phyloP scores from a whole-genome alignment of 495 filamentous ascomycete genomes.

The Zalerion maritima region DNA sequence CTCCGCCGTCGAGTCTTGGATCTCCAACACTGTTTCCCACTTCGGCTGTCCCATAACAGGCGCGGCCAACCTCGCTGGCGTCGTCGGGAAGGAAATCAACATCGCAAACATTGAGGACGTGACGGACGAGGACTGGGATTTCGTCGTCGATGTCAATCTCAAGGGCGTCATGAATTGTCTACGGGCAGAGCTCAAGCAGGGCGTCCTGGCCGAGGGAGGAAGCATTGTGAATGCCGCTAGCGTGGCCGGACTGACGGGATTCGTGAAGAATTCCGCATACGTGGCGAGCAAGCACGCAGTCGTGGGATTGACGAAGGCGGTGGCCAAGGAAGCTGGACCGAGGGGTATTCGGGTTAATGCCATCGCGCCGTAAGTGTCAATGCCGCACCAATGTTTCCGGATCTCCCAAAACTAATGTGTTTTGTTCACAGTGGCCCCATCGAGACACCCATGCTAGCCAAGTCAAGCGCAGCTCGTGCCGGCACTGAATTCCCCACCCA shows the following conservation, averaged over 20 bases:
- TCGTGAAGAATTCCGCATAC: slow-evolving; percentile 31
- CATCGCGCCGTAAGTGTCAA: slow-evolving; percentile 32
- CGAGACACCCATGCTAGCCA: slow-evolving; percentile 36
- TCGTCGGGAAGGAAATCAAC: slow-evolving; percentile 5
- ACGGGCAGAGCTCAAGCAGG: slow-evolving; percentile 29
- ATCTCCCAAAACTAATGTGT: background rate
- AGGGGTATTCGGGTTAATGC: slow-evolving; percentile 42
- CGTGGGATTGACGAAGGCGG: slow-evolving; percentile 39
- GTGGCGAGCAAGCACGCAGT: slow-evolving; percentile 41
- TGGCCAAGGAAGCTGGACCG: slow-evolving; percentile 39
- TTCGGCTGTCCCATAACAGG: slow-evolving; percentile 15
- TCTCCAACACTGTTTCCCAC: slow-evolving; percentile 16
- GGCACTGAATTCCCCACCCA: slow-evolving; percentile 20
- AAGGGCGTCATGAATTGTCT: slow-evolving; percentile 21
- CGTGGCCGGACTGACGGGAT: slow-evolving; percentile 35
- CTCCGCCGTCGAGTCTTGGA: slow-evolving; percentile 20
- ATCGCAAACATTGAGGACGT: slow-evolving; percentile 9
- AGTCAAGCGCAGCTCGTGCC: slow-evolving; percentile 17
- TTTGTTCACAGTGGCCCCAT: slow-evolving; percentile 30
- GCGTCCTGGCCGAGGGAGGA: slow-evolving; percentile 18
- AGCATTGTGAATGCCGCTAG: slow-evolving; percentile 45
- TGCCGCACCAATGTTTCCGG: background rate
- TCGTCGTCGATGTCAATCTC: slow-evolving; percentile 16
- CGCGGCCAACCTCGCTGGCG: slow-evolving; percentile 12
- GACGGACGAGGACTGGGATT: slow-evolving; percentile 15